These are phyloP conservation scores for Choanephora cucurbitarum DNA, from an alignment of 371 early-diverging fungal species.

Conservation along the genomic window DNA sequence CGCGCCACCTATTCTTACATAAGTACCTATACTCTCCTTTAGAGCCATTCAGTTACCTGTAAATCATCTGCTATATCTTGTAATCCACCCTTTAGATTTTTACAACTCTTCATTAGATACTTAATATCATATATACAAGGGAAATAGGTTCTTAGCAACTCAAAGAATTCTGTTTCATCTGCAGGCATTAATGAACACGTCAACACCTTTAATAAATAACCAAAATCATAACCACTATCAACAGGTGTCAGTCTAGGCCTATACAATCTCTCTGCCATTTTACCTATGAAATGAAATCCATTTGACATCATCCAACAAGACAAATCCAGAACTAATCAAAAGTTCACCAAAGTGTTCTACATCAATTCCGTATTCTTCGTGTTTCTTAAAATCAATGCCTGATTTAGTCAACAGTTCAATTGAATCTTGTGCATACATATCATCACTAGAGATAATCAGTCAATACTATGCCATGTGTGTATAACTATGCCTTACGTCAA, in stretches of 20 bases:
- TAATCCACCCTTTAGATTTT: constrained; percentile 96
- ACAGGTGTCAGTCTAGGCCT: constrained; percentile 1
- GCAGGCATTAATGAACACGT: constrained; percentile 93
- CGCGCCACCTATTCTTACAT: constrained; percentile 67
- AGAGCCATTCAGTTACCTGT: constrained; percentile 57
- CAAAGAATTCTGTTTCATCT: constrained; percentile 94
- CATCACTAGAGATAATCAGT: constrained; percentile 59
- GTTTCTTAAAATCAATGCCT: constrained; percentile 98
- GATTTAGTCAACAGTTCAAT: constrained; percentile 97
- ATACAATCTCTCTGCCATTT: no score
- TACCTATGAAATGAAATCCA: constrained; percentile 99
- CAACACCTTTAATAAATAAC: constrained; percentile 96
- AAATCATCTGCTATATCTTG: constrained; percentile 99
- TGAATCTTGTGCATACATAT: constrained; percentile 99
- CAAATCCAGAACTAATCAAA: constrained; percentile 96
- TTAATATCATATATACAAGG: constrained; percentile 99
- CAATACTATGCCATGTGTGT: no score
- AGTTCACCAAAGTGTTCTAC: constrained; percentile 97
- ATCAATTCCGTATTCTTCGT: constrained; percentile 97
- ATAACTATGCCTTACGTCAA: constrained; percentile 78
- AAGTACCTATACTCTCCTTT: background rate
- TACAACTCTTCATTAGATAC: constrained; percentile 96
- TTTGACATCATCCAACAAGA: constrained; percentile 89
- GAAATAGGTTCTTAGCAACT: constrained; percentile 92
- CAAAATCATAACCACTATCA: constrained; percentile 97